Conservation (phyloP, 176 grass and related monocot genomes). For the Oryza meridionalis region DNA sequence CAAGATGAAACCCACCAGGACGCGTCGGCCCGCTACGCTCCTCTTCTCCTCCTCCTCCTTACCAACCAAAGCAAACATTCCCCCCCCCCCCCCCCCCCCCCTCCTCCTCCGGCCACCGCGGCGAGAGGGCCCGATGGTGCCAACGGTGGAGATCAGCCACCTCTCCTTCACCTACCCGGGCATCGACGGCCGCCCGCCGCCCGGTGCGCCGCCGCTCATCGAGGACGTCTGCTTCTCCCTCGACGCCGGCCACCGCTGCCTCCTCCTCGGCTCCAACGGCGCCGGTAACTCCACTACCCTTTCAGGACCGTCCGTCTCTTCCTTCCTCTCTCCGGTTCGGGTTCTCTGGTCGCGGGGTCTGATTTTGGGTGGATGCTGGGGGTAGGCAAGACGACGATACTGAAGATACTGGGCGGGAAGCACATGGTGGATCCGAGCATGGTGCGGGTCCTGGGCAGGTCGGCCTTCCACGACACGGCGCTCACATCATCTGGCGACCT, state of each 20-base stretch:
- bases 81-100: neutral
- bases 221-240: constrained; percentile 78
- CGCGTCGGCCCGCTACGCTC: constrained; percentile 22
- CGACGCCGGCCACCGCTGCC: constrained; percentile 68
- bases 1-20: neutral
- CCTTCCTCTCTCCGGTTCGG: neutral
- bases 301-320: neutral
- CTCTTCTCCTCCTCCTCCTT: neutral
- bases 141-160: constrained; percentile 70
- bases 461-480: constrained; percentile 89
- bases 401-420: constrained; percentile 97
- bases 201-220: constrained; percentile 79
- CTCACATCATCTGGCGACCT: constrained; percentile 92
- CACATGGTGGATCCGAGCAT: constrained; percentile 99
- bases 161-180: constrained; percentile 94
- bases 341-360: constrained; percentile 12
- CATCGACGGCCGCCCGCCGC: constrained; percentile 83
- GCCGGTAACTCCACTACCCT: constrained; percentile 45
- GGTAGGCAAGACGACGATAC: constrained; percentile 91
- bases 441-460: constrained; percentile 80
- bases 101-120: constrained; percentile 26
- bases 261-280: constrained; percentile 93
- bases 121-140: constrained; percentile 30
- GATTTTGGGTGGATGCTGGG: constrained; percentile 22
- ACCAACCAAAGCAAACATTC: neutral